phyloP scores from a whole-genome alignment of 1,284 basidiomycete genomes.

The Ceratobasidium sp. region DNA sequence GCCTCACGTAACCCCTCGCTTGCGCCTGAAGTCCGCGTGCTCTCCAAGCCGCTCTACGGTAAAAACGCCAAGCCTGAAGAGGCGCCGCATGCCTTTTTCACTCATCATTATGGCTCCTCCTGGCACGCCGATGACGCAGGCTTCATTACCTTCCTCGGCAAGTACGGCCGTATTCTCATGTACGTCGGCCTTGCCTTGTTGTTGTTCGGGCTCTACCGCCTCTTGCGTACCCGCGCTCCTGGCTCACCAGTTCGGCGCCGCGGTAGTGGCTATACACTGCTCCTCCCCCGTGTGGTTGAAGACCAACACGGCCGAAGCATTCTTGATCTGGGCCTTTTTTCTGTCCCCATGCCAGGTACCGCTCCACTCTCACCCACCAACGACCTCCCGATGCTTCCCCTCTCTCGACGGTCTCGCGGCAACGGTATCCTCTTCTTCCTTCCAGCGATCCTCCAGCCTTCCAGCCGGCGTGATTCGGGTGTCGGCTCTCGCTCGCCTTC shows the following conservation, averaged over 20 bases:
- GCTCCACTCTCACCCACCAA: constrained; percentile 72
- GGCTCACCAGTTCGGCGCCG: constrained; percentile 57
- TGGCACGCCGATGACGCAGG: constrained; percentile 96
- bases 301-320: constrained; percentile 73
- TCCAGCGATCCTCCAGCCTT: constrained; percentile 71
- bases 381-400: constrained; percentile 58
- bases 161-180: constrained; percentile 88
- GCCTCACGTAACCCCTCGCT: constrained; percentile 73
- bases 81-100: constrained; percentile 92
- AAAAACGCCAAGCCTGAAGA: constrained; percentile 90
- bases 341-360: constrained; percentile 63
- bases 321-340: constrained; percentile 71
- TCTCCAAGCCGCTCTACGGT: constrained; percentile 94
- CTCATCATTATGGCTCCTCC: constrained; percentile 95
- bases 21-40: constrained; percentile 80
- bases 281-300: constrained; percentile 74
- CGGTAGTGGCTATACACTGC: constrained; percentile 73
- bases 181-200: constrained; percentile 80
- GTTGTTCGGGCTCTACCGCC: constrained; percentile 71
- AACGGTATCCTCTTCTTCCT: constrained; percentile 80
- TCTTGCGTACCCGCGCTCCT: constrained; percentile 58
- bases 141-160: constrained; percentile 89
- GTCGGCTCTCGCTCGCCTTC: constrained; percentile 4
- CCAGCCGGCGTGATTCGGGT: constrained; percentile 33
- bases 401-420: constrained; percentile 58